phyloP scores from a whole-genome alignment of 345 rosid species.

The Carallia brachiata region DNA sequence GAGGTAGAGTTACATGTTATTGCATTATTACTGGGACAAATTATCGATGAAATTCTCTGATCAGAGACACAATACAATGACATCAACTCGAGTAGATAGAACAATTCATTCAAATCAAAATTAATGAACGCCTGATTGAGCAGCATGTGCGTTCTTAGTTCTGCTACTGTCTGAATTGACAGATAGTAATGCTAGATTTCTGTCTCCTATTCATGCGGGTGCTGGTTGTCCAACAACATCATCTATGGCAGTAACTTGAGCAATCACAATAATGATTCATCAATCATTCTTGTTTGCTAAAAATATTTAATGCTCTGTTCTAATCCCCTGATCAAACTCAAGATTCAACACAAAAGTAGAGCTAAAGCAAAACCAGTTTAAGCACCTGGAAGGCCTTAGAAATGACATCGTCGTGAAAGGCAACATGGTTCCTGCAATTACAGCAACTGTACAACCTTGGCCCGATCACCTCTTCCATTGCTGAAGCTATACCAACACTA shows the following conservation, averaged over 20 bases:
- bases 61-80: background rate
- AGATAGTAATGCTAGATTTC: too few species aligned
- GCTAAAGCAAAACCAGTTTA: conserved; percentile 8
- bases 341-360: background rate
- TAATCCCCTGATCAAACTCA: background rate
- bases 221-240: too few species aligned
- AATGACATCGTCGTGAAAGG: conserved; percentile 60
- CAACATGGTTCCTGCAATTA: conserved; percentile 56
- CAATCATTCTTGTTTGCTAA: background rate
- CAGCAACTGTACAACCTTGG: conserved; percentile 59
- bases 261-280: background rate
- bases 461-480: conserved; percentile 33
- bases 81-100: background rate
- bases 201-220: too few species aligned
- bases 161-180: too few species aligned
- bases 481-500: conserved; percentile 1
- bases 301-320: background rate
- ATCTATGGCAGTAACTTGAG: too few species aligned
- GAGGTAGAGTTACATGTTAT: background rate
- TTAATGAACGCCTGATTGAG: too few species aligned
- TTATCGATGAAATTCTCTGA: background rate
- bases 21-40: background rate
- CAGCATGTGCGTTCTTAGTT: too few species aligned
- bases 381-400: conserved; percentile 55
- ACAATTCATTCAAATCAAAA: too few species aligned